A percentile compares a stretch with the other conserved stretches of the same genome.
Conservation (phyloP, 2,329 filamentous ascomycete species). For the Microdochium trichocladiopsis region DNA sequence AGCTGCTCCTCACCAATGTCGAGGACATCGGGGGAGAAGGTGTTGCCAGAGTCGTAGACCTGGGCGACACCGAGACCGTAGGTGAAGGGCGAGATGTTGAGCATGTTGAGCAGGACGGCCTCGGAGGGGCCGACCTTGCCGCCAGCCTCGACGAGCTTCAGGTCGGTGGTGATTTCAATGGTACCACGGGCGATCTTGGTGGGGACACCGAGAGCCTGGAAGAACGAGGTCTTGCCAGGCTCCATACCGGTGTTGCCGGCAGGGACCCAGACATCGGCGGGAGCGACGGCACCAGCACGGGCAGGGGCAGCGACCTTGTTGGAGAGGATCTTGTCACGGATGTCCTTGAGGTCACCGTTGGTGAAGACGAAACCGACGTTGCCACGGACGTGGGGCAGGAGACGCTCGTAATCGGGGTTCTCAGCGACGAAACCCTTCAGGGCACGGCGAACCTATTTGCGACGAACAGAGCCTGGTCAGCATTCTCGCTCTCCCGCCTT, state of each 20-base stretch:
- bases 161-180: constrained; percentile 97
- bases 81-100: constrained; percentile 99
- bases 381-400: constrained; percentile 91
- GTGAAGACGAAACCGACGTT: constrained; percentile 99
- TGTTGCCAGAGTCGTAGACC: constrained; percentile 97
- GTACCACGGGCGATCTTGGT: constrained; percentile 99
- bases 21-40: constrained; percentile 77
- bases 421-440: constrained; percentile 90
- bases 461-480: constrained; percentile 2
- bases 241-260: constrained; percentile 99
- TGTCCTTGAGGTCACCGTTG: constrained; percentile 87
- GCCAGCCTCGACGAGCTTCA: constrained; percentile 93
- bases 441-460: constrained; percentile 76
- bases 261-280: constrained; percentile 87
- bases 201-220: constrained; percentile 99
- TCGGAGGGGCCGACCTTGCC: constrained; percentile 97
- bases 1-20: constrained; percentile 96
- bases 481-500: neutral
- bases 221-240: constrained; percentile 99
- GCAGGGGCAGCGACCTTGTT: constrained; percentile 98
- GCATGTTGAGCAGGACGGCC: constrained; percentile 97
- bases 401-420: constrained; percentile 94
- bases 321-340: constrained; percentile 87
- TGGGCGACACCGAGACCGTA: constrained; percentile 96
- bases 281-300: constrained; percentile 94